These are phyloP conservation scores for Trichoderma lentiforme DNA, from an alignment of 2,329 filamentous ascomycete species.

Conservation along the genomic window DNA sequence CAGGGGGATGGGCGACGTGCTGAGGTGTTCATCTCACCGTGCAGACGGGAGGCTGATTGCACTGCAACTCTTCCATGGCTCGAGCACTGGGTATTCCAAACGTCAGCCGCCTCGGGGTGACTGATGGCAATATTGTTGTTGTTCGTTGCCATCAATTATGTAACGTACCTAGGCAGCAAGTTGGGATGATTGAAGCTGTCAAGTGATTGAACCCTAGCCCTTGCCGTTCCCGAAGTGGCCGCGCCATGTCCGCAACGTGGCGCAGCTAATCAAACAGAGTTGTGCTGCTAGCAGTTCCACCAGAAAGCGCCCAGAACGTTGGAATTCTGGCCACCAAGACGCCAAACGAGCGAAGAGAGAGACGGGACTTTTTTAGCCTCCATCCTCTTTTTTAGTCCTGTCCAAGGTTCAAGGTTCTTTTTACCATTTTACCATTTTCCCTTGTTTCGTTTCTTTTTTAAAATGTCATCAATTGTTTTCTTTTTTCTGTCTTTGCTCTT, in stretches of 20 bases:
- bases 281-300: background rate
- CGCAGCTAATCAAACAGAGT: background rate
- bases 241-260: background rate
- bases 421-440: background rate
- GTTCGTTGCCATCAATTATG: background rate
- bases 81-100: background rate
- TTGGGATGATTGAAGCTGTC: background rate
- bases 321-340: background rate
- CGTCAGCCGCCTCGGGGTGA: background rate
- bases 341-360: background rate
- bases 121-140: background rate
- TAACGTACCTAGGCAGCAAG: background rate
- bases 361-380: background rate
- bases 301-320: background rate
- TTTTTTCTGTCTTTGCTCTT: background rate
- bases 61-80: background rate
- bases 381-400: background rate
- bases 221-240: background rate
- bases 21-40: background rate
- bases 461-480: background rate
- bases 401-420: background rate
- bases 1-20: background rate
- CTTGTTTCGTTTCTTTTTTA: background rate
- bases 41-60: background rate
- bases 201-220: background rate